Conservation (phyloP, 2,329 filamentous ascomycete genomes). For the Colletotrichum liriopes region DNA sequence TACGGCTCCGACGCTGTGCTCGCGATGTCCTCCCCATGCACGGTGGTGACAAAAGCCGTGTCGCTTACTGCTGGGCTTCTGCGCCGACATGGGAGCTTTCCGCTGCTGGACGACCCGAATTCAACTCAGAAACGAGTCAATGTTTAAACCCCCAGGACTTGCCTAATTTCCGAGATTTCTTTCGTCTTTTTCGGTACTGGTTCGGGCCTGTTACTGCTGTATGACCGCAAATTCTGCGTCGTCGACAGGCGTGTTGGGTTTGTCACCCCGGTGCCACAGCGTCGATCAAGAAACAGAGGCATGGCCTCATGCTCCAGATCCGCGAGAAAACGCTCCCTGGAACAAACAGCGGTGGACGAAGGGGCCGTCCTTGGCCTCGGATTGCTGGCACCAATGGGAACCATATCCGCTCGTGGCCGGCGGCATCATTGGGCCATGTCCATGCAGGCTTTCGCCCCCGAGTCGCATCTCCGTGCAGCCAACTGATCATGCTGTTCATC, state of each 20-base stretch:
- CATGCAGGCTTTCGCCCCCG: not conserved
- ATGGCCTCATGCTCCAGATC: not conserved
- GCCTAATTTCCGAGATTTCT: not conserved
- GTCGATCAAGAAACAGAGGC: not conserved
- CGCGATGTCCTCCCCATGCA: not conserved
- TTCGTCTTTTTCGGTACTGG: not conserved
- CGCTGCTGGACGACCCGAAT: too few relatives aligned
- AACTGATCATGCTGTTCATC: not conserved
- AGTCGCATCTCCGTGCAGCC: not conserved
- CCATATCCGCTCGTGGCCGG: not conserved
- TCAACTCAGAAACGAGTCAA: not conserved
- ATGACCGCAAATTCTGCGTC: not conserved
- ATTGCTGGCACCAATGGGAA: constrained; percentile 12
- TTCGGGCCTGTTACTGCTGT: not conserved
- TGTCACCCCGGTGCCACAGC: not conserved
- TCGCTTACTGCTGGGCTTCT: not conserved
- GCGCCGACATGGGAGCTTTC: too few relatives aligned
- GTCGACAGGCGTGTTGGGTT: not conserved
- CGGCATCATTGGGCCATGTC: not conserved
- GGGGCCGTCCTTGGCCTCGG: not conserved
- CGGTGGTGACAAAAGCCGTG: not conserved
- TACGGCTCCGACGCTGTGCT: not conserved
- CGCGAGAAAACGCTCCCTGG: not conserved
- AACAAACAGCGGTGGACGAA: not conserved
- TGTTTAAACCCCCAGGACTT: not conserved